Evolutionary conservation across 2,329 filamentous ascomycete species (phyloP).

Genomic region (Scolecobasidium constrictum): DNA sequence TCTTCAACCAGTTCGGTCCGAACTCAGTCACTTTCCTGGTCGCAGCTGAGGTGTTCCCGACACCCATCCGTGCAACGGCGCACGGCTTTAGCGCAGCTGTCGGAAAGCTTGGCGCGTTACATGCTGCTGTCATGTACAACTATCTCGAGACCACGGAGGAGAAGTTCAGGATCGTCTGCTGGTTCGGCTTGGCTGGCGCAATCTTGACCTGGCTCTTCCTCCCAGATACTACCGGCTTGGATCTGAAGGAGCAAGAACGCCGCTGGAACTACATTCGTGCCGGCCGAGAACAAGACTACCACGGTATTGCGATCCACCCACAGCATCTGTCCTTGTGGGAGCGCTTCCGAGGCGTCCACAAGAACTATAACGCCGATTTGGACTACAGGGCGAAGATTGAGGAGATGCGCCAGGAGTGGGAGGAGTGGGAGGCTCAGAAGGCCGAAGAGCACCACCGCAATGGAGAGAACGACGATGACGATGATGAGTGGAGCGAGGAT

Average conservation of each 20-base stretch:
- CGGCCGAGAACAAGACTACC: conserved; percentile 71
- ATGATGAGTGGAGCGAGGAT: conserved; percentile 10
- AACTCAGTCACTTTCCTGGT: conserved; percentile 96
- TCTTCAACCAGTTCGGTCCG: conserved; percentile 98
- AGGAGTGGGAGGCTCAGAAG: conserved; percentile 44
- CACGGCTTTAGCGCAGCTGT: conserved; percentile 90
- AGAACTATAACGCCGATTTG: conserved; percentile 69
- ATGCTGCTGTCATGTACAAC: conserved; percentile 84
- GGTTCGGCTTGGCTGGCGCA: conserved; percentile 86
- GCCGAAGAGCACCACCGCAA: conserved; percentile 41
- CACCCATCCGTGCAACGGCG: conserved; percentile 81
- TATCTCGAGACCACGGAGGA: conserved; percentile 74
- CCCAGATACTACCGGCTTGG: conserved; percentile 92
- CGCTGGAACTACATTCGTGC: conserved; percentile 80
- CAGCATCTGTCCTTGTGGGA: conserved; percentile 85
- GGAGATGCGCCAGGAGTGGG: conserved; percentile 57
- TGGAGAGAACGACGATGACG: conserved; percentile 22
- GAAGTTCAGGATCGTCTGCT: conserved; percentile 87
- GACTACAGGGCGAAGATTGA: conserved; percentile 78
- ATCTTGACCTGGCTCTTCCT: conserved; percentile 76
- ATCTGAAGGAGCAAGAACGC: conserved; percentile 94
- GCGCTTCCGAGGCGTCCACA: conserved; percentile 64
- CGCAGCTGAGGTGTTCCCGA: conserved; percentile 92
- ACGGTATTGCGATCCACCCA: conserved; percentile 85
- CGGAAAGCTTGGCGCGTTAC: conserved; percentile 79